Percentiles rank a stretch among this genome's conserved stretches.
phyloP scores from a whole-genome alignment of 1,139 yeast genomes.

The Yamadazyma epiphylla region DNA sequence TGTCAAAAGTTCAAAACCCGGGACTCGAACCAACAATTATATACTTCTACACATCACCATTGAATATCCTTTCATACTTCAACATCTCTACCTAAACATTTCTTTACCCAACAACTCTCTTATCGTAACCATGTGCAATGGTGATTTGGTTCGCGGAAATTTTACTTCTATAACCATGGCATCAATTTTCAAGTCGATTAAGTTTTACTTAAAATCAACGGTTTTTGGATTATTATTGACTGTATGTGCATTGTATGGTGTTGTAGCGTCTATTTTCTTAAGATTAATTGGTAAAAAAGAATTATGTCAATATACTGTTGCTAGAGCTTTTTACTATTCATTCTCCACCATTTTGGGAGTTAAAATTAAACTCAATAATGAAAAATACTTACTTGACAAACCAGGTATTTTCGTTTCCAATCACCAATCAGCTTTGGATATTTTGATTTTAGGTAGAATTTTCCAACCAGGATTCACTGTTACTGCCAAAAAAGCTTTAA shows the following conservation, averaged over 20 bases:
- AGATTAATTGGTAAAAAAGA: constrained; percentile 71
- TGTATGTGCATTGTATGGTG: constrained; percentile 73
- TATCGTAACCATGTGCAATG: too few relatives aligned
- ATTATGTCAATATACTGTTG: constrained; percentile 86
- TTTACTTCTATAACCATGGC: constrained; percentile 6
- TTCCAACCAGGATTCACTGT: constrained; percentile 91
- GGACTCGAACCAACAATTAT: too few relatives aligned
- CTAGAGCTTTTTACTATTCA: constrained; percentile 68
- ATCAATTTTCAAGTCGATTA: constrained; percentile 13
- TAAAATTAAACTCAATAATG: constrained; percentile 62
- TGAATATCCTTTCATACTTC: too few relatives aligned
- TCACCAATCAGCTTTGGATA: constrained; percentile 89
- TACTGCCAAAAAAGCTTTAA: constrained; percentile 83
- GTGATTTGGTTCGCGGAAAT: background rate
- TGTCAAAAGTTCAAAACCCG: too few relatives aligned
- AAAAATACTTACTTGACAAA: constrained; percentile 45
- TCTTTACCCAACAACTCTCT: too few relatives aligned
- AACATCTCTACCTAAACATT: too few relatives aligned
- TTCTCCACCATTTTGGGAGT: constrained; percentile 65
- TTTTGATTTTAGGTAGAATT: constrained; percentile 70
- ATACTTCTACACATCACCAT: too few relatives aligned
- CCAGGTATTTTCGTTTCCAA: constrained; percentile 87
- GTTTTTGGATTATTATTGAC: constrained; percentile 50
- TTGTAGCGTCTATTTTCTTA: constrained; percentile 65
- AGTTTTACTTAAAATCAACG: constrained; percentile 53